These are phyloP conservation scores for Neodidymelliopsis sp. DNA, from an alignment of 2,329 filamentous ascomycete genomes.

Conservation along the genomic window DNA sequence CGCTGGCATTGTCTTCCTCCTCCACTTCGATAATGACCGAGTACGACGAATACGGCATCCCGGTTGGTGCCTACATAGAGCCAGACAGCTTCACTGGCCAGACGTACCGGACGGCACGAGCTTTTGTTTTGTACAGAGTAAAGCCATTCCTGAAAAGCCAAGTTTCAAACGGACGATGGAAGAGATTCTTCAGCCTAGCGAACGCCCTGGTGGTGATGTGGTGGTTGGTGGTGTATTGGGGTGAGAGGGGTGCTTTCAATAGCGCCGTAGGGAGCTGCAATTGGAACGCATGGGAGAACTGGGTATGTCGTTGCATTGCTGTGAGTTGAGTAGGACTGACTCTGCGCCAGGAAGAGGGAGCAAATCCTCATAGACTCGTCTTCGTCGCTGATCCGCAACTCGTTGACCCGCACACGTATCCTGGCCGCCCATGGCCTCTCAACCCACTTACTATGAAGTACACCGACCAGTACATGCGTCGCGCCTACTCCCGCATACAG, in stretches of 20 bases:
- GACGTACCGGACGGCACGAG: slow-evolving; percentile 37
- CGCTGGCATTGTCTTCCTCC: slow-evolving; percentile 21
- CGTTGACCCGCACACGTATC: slow-evolving; percentile 94
- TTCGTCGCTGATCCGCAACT: slow-evolving; percentile 91
- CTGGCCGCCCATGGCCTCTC: slow-evolving; percentile 79
- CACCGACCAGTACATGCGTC: slow-evolving; percentile 88
- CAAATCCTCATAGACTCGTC: slow-evolving; percentile 82
- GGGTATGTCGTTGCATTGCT: slow-evolving; percentile 65
- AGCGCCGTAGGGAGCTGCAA: slow-evolving; percentile 74
- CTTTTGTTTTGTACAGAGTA: slow-evolving; percentile 42
- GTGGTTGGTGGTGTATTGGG: slow-evolving; percentile 81
- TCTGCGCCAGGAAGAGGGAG: slow-evolving; percentile 69
- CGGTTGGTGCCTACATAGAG: slow-evolving; percentile 48
- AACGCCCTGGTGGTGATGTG: slow-evolving; percentile 72
- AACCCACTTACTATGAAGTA: slow-evolving; percentile 71
- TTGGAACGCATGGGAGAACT: slow-evolving; percentile 91
- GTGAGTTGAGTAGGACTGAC: slow-evolving; percentile 21
- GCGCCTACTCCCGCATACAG: slow-evolving; percentile 82
- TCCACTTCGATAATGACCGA: slow-evolving; percentile 40
- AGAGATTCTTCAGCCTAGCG: slow-evolving; percentile 36
- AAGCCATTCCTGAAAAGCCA: slow-evolving; percentile 32
- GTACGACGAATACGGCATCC: slow-evolving; percentile 51
- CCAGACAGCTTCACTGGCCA: slow-evolving; percentile 45
- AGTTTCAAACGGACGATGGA: slow-evolving; percentile 22
- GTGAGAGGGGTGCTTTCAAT: slow-evolving; percentile 80